Conservation (phyloP, 2,329 filamentous ascomycete species). For the Ceratocystis albifundus region DNA sequence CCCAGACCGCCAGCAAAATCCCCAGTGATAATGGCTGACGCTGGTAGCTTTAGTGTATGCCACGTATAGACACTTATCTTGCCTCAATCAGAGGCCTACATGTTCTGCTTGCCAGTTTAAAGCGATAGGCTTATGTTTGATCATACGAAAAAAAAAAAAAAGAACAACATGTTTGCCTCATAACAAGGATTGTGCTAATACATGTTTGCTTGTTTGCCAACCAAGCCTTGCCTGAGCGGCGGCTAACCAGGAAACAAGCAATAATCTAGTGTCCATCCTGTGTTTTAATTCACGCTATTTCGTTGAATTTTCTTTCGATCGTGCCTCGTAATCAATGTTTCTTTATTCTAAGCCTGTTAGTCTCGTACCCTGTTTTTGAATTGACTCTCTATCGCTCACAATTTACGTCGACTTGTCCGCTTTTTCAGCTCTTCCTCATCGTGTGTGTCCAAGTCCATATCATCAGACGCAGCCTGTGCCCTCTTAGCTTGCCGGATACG, state of each 20-base stretch:
- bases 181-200: too few species aligned
- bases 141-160: not conserved
- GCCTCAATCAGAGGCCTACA: too few species aligned
- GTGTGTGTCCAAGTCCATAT: slow-evolving; percentile 47
- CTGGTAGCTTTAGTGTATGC: too few species aligned
- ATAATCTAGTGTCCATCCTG: not conserved
- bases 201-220: not conserved
- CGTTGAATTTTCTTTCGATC: not conserved
- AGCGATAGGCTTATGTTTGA: not conserved
- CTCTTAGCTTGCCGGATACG: slow-evolving; percentile 18
- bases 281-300: not conserved
- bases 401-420: slow-evolving; percentile 43
- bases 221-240: not conserved
- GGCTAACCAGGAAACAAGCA: not conserved
- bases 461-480: slow-evolving; percentile 35
- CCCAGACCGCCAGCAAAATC: too few species aligned
- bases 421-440: slow-evolving; percentile 40
- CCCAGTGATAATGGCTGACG: too few species aligned
- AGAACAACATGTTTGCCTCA: not conserved
- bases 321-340: slow-evolving; percentile 20
- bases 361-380: slow-evolving; percentile 3
- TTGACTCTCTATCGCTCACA: slow-evolving; percentile 31
- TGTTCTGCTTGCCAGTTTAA: too few species aligned
- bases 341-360: slow-evolving; percentile 4
- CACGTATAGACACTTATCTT: too few species aligned